Conservation (phyloP, 176 grass and related monocot species). For the Thinopyrum elongatum region DNA sequence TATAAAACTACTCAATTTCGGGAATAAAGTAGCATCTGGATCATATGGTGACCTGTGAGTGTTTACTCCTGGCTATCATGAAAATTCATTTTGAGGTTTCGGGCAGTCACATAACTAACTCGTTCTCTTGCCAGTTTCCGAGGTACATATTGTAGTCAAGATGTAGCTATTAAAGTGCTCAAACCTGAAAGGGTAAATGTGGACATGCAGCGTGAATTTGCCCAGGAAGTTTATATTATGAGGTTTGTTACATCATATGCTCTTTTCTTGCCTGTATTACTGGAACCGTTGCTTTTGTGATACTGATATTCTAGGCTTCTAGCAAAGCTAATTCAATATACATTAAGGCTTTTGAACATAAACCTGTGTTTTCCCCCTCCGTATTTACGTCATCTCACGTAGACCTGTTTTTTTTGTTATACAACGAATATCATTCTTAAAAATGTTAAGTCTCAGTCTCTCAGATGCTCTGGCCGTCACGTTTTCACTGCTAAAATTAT, state of each 20-base stretch:
- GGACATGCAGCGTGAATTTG: constrained; percentile 97
- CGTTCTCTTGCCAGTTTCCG: constrained; percentile 59
- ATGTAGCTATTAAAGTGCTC: constrained; percentile 96
- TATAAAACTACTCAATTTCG: constrained; percentile 67
- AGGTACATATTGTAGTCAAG: constrained; percentile 89
- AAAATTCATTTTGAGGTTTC: constrained; percentile 15
- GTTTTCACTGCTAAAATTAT: neutral
- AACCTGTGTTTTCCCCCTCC: neutral
- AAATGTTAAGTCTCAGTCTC: neutral
- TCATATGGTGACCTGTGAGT: constrained; percentile 96
- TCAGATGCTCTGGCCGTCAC: neutral
- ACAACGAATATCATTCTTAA: neutral
- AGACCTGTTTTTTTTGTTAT: constrained; percentile 28
- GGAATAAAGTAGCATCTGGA: constrained; percentile 94
- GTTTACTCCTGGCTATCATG: constrained; percentile 16
- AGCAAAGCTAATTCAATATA: too few species aligned
- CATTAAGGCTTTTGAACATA: neutral
- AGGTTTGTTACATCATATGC: constrained; percentile 44
- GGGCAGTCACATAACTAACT: neutral
- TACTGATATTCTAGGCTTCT: too few species aligned
- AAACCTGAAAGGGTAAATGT: constrained; percentile 84
- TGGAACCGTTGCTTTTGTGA: too few species aligned
- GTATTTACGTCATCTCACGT: constrained; percentile 7
- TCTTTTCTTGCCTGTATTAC: too few species aligned
- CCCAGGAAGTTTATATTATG: constrained; percentile 99